phyloP scores from a whole-genome alignment of 148 eudicot species.

The Nepenthes mirabilis region DNA sequence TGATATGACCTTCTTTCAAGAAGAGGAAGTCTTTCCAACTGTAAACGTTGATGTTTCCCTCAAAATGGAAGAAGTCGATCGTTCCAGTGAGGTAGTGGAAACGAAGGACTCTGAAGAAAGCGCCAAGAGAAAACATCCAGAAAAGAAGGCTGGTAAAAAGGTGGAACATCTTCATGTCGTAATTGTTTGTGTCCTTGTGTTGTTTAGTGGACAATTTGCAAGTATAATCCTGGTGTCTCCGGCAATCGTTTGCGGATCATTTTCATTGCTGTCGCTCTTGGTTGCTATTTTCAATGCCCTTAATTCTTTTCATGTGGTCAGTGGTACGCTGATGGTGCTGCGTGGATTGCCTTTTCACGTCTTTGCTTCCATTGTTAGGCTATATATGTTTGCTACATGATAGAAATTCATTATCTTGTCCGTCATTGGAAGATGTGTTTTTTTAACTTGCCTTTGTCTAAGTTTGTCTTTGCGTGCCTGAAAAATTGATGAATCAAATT shows the following conservation, averaged over 20 bases:
- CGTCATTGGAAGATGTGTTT: too few relatives aligned
- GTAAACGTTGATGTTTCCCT: slow-evolving; percentile 21
- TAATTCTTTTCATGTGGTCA: too few relatives aligned
- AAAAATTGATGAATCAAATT: too few relatives aligned
- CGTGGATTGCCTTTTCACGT: too few relatives aligned
- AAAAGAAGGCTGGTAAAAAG: slow-evolving; percentile 61
- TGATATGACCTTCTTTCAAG: slow-evolving; percentile 63
- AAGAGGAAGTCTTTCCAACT: slow-evolving; percentile 73
- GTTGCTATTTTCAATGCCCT: too few relatives aligned
- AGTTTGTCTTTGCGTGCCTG: too few relatives aligned
- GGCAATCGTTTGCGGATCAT: neutral
- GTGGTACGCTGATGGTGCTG: too few relatives aligned
- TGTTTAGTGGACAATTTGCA: neutral
- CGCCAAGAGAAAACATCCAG: slow-evolving; percentile 72
- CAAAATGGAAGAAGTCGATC: slow-evolving; percentile 20
- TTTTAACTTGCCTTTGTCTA: too few relatives aligned
- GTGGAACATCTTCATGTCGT: slow-evolving; percentile 9
- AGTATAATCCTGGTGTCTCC: neutral
- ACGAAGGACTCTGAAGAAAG: slow-evolving; percentile 24
- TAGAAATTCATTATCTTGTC: too few relatives aligned
- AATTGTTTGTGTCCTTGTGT: neutral
- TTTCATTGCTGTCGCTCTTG: too few relatives aligned
- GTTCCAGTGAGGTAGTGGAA: slow-evolving; percentile 21
- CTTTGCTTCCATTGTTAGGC: too few relatives aligned
- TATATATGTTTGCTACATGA: too few relatives aligned